Evolutionary conservation across 2,329 filamentous ascomycete genomes (phyloP), one percentile per base, ranked within the genome.

Genomic region (Claviceps sp.): DNA sequence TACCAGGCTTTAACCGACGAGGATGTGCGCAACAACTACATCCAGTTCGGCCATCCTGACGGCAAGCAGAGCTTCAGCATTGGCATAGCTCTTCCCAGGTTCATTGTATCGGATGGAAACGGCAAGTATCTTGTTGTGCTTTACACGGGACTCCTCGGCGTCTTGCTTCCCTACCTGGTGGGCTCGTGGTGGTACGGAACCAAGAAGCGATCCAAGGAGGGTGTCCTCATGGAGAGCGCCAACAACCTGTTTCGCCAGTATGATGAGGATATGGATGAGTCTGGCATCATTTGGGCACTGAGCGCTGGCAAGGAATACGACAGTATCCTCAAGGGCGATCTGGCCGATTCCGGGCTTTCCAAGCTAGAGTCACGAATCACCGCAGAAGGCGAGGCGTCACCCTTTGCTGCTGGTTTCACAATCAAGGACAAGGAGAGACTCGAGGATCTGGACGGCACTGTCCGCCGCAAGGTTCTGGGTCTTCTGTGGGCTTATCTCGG

Each of bases 111-210:
- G 14, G 88, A 96, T 59, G 91, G 90, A 52, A 94, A 93, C 67
- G 91, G 90, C 58, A 97, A 96, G 73, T 97, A 94, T 64, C 86
- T 98, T 51, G 75, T 98, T 55, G 74, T 96, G 53, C 78, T 96
- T 57, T 98, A 98, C 67, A 90, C 88, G 40, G 70, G 85, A 37
- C 77, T 97, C 41, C 82, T 98, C 50, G 93, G 91, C 52, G 87
- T 97, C 55, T 73, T 96, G 55, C 75, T 98, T 50, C 93, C 93
- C 2, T 98, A 94, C 67, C 75, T 93, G 47, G 91, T 98, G 52
- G 93, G 93, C 47, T 89, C 86, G 54, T 98, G 93, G 93, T 98
- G 93, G 93, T 98, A 98, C 65, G 93, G 94, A 55, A 94, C 88
- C 37, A 91, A 95, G 68, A 81, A 84, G 61, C 81, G 87, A 69